These are phyloP conservation scores for Cyberlindnera suaveolens DNA, from an alignment of 805 yeast species.

Conservation along the genomic window DNA sequence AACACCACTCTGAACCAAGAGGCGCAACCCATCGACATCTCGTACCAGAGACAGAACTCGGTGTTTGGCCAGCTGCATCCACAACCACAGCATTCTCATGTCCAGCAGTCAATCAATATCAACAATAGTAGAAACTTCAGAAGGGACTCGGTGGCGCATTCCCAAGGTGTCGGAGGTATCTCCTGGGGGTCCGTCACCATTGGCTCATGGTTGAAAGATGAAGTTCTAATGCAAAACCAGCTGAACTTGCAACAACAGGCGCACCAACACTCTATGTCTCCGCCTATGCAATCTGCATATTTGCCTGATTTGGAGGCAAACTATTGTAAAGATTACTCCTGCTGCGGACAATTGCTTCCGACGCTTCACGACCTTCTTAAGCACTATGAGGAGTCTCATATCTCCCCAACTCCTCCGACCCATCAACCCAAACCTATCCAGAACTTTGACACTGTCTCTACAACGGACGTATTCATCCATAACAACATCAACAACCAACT, in stretches of 20 bases:
- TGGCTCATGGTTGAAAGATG: slow-evolving; percentile 95
- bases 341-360: slow-evolving; percentile 91
- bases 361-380: slow-evolving; percentile 88
- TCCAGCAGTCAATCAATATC: slow-evolving; percentile 19
- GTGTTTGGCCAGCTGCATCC: slow-evolving; percentile 7
- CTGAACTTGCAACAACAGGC: slow-evolving; percentile 8
- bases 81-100: slow-evolving; percentile 6
- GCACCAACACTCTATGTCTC: slow-evolving; percentile 36
- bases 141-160: slow-evolving; percentile 89
- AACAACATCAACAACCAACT: slow-evolving; percentile 18
- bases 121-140: slow-evolving; percentile 46
- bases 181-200: slow-evolving; percentile 96
- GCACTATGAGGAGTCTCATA: slow-evolving; percentile 96
- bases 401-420: slow-evolving; percentile 51
- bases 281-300: slow-evolving; percentile 67
- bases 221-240: slow-evolving; percentile 54
- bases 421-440: slow-evolving; percentile 44
- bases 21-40: slow-evolving; percentile 15
- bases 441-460: slow-evolving; percentile 82
- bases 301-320: slow-evolving; percentile 91
- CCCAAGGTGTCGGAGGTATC: slow-evolving; percentile 97
- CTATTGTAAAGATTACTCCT: slow-evolving; percentile 92
- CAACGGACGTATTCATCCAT: slow-evolving; percentile 82
- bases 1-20: slow-evolving; percentile 8
- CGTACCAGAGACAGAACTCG: slow-evolving; percentile 16